Evolutionary conservation across 2,329 filamentous ascomycete genomes (phyloP).

Genomic region (Mollisia scopiformis): DNA sequence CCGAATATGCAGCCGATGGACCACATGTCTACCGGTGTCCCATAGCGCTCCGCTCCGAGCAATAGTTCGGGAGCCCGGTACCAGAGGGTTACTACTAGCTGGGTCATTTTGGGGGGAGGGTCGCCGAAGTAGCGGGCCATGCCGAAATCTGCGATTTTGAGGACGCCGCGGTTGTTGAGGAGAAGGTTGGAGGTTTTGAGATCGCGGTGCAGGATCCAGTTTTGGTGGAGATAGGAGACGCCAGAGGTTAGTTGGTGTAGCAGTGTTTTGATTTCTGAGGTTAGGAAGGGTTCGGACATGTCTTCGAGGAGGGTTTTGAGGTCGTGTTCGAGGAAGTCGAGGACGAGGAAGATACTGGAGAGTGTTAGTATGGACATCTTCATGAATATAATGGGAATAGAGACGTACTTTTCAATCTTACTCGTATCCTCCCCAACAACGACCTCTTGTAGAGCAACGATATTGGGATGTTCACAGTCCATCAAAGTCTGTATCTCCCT

Average conservation of each 20-base stretch:
- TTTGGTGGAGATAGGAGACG: constrained; percentile 81
- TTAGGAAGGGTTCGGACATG: constrained; percentile 91
- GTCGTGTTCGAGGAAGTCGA: constrained; percentile 98
- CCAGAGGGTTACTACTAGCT: constrained; percentile 96
- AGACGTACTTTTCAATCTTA: constrained; percentile 54
- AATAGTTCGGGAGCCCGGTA: constrained; percentile 92
- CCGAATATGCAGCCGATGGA: constrained; percentile 95
- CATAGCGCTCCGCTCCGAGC: constrained; percentile 78
- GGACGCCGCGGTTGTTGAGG: constrained; percentile 89
- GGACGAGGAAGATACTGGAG: constrained; percentile 83
- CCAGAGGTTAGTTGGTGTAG: constrained; percentile 81
- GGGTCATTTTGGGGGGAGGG: constrained; percentile 78
- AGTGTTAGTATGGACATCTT: constrained; percentile 17
- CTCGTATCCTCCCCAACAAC: constrained; percentile 70
- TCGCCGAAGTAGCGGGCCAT: constrained; percentile 91
- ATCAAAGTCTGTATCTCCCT: constrained; percentile 92
- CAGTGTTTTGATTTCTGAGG: constrained; percentile 90
- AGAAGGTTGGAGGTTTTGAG: constrained; percentile 93
- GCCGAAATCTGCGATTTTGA: constrained; percentile 97
- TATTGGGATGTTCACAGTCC: constrained; percentile 78
- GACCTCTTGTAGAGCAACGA: constrained; percentile 82
- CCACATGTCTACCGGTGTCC: constrained; percentile 86
- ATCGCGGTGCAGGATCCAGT: constrained; percentile 92
- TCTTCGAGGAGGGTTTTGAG: constrained; percentile 90
- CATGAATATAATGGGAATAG: neutral